phyloP scores from a whole-genome alignment of 2,329 filamentous ascomycete species.

The Colletotrichum salicis region DNA sequence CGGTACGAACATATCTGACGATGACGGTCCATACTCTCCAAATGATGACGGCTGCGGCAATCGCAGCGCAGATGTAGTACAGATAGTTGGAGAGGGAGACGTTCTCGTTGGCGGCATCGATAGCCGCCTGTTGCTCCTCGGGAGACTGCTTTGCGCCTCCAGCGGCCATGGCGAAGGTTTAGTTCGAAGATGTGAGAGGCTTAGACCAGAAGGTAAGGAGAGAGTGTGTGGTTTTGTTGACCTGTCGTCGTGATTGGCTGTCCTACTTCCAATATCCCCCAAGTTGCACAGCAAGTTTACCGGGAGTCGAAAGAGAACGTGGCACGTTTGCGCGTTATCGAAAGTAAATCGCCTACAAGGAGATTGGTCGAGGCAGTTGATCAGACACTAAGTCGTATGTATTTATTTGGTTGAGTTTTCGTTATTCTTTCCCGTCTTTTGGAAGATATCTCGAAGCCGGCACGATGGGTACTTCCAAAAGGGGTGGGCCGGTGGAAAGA shows the following conservation, averaged over 20 bases:
- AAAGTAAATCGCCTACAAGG: background rate
- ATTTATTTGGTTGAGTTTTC: background rate
- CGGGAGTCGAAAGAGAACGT: background rate
- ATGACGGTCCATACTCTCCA: slow-evolving; percentile 73
- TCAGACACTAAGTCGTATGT: background rate
- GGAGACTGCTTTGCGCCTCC: slow-evolving; percentile 33
- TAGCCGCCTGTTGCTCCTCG: slow-evolving; percentile 41
- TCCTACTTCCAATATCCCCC: background rate
- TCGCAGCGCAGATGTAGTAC: slow-evolving; percentile 70
- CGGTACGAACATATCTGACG: slow-evolving; percentile 75
- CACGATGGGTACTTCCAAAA: slow-evolving; percentile 20
- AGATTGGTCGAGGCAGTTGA: background rate
- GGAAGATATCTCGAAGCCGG: slow-evolving; percentile 26
- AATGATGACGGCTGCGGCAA: slow-evolving; percentile 71
- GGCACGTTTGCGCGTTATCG: background rate
- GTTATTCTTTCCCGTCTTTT: background rate
- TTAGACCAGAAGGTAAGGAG: background rate
- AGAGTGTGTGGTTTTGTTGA: background rate
- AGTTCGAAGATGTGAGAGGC: background rate
- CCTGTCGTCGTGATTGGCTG: background rate
- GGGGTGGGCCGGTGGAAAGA: background rate
- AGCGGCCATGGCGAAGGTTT: slow-evolving; percentile 19
- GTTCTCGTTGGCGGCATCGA: slow-evolving; percentile 53
- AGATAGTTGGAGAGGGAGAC: slow-evolving; percentile 69
- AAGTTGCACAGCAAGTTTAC: slow-evolving; percentile 11